These are phyloP conservation scores for Acer campestre DNA, from an alignment of 345 rosid genomes.

Conservation along the genomic window DNA sequence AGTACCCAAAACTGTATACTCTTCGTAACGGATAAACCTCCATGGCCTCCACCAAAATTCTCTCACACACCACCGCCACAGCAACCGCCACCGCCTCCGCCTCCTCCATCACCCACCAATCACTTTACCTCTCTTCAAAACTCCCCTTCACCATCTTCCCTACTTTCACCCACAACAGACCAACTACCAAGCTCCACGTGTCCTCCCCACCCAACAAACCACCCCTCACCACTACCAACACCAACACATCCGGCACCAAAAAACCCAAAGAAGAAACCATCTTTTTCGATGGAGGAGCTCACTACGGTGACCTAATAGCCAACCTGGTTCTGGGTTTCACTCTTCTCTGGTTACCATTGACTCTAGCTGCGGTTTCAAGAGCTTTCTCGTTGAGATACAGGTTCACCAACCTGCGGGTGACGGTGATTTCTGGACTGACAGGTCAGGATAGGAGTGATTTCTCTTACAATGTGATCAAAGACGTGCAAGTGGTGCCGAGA, in stretches of 20 bases:
- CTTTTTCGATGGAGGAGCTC: conserved; percentile 92
- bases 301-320: conserved; percentile 86
- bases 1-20: neutral
- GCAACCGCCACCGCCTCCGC: conserved; percentile 24
- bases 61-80: conserved; percentile 23
- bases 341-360: conserved; percentile 87
- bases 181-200: conserved; percentile 44
- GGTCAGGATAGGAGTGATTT: conserved; percentile 88
- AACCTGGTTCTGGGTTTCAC: conserved; percentile 83
- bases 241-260: conserved; percentile 11
- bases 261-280: conserved; percentile 60
- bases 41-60: conserved; percentile 41
- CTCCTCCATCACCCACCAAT: conserved; percentile 21
- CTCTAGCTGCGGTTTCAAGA: conserved; percentile 86
- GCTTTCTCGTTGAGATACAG: conserved; percentile 82
- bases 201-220: conserved; percentile 56
- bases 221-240: conserved; percentile 20
- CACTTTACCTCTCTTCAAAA: conserved; percentile 24
- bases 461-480: conserved; percentile 86
- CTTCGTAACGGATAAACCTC: conserved; percentile 25
- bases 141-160: conserved; percentile 24
- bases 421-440: conserved; percentile 85
- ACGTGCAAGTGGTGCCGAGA: conserved; percentile 90
- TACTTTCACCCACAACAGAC: conserved; percentile 22
- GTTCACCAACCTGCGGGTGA: conserved; percentile 89